phyloP scores from a whole-genome alignment of 2,329 filamentous ascomycete species.

The Colletotrichum limetticola region DNA sequence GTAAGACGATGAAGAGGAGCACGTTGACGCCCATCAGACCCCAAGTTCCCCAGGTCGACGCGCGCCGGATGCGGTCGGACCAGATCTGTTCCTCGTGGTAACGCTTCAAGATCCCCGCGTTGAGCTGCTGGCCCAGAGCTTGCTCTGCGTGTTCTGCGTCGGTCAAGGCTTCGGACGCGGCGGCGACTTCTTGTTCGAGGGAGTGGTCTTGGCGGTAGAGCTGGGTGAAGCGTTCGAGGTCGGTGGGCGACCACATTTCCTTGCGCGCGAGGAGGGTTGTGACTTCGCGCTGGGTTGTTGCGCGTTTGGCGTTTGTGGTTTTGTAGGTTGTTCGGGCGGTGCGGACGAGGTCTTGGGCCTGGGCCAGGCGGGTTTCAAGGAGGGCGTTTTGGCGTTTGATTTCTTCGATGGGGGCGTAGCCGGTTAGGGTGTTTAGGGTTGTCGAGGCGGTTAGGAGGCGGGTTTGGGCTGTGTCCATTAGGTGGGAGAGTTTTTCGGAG shows the following conservation, averaged over 20 bases:
- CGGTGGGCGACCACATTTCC: constrained; percentile 86
- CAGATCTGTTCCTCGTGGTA: constrained; percentile 99
- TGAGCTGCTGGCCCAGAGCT: constrained; percentile 78
- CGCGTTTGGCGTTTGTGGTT: constrained; percentile 83
- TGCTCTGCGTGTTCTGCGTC: constrained; percentile 84
- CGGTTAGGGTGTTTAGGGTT: constrained; percentile 92
- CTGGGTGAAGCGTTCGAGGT: constrained; percentile 93
- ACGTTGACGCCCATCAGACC: constrained; percentile 98
- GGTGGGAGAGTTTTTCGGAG: constrained; percentile 65
- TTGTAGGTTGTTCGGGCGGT: constrained; percentile 81
- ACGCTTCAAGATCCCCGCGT: constrained; percentile 84
- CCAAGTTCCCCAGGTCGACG: constrained; percentile 99
- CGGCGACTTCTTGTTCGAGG: constrained; percentile 85
- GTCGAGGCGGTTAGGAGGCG: constrained; percentile 88
- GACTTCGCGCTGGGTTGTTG: constrained; percentile 93
- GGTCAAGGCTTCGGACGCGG: constrained; percentile 77
- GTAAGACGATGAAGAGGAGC: constrained; percentile 84
- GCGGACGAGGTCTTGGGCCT: constrained; percentile 74
- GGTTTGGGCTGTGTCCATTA: constrained; percentile 91
- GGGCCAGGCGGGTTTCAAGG: constrained; percentile 69
- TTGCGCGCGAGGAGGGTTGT: constrained; percentile 94
- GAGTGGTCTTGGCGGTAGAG: constrained; percentile 93
- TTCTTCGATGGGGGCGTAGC: constrained; percentile 90
- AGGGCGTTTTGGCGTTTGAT: constrained; percentile 82
- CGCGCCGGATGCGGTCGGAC: constrained; percentile 95